Percentiles rank a stretch among this genome's conserved stretches.
phyloP scores from a whole-genome alignment of 192 early-diverging fungal species.

The Rhizophagus clarus region DNA sequence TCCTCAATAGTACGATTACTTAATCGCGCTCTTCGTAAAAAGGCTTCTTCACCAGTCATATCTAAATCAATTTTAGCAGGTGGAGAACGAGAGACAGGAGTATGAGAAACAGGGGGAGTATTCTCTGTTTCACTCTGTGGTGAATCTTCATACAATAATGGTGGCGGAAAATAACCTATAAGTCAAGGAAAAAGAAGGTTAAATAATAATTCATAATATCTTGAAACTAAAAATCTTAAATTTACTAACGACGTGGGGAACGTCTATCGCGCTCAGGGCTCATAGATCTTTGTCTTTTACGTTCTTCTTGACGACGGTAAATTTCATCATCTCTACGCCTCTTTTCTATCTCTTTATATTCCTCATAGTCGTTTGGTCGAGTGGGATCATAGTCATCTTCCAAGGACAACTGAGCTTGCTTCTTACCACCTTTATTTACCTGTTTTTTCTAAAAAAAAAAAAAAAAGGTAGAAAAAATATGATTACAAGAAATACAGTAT shows the following conservation, averaged over 20 bases:
- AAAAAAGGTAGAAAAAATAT: not conserved
- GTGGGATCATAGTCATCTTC: conserved; percentile 68
- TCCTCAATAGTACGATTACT: conserved; percentile 36
- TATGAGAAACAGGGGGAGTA: not conserved
- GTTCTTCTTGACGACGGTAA: conserved; percentile 32
- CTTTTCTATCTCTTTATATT: conserved; percentile 60
- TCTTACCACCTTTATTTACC: conserved; percentile 35
- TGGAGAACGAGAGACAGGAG: conserved; percentile 7
- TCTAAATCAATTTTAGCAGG: conserved; percentile 44
- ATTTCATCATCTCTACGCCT: conserved; percentile 45
- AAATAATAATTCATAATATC: not conserved
- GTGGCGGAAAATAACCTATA: conserved; percentile 35
- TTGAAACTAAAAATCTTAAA: not conserved
- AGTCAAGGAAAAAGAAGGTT: not conserved
- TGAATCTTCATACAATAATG: conserved; percentile 32
- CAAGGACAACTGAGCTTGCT: conserved; percentile 42
- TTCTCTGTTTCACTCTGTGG: not conserved
- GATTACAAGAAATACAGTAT: not conserved
- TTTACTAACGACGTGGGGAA: conserved; percentile 29
- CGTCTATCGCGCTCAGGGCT: conserved; percentile 28
- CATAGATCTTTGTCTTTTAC: not conserved
- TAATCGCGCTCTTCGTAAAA: conserved; percentile 56
- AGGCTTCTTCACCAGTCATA: conserved; percentile 71
- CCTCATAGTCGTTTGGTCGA: conserved; percentile 73
- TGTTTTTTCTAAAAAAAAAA: conserved; percentile 35